Percentiles rank a stretch among this genome's conserved stretches.
These are phyloP conservation scores for Suillus decipiens DNA, from an alignment of 768 basidiomycete genomes.

Conservation along the genomic window DNA sequence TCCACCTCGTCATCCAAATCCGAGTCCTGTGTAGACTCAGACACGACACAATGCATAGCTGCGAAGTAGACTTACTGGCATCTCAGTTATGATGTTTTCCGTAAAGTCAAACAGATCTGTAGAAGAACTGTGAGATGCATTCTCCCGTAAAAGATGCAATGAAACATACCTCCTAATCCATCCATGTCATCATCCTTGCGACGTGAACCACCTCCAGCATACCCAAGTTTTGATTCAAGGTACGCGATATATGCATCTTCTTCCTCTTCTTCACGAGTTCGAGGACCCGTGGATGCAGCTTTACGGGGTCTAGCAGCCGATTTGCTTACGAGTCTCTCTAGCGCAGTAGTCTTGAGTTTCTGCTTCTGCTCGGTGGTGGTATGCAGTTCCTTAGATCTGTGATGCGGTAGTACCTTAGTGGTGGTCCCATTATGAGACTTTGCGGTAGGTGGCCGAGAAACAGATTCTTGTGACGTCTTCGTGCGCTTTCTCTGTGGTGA, in stretches of 20 bases:
- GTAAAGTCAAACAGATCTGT: constrained; percentile 60
- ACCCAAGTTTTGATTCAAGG: constrained; percentile 77
- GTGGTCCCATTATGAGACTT: no score
- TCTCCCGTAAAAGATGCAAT: not conserved
- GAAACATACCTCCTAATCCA: constrained; percentile 75
- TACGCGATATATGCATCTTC: constrained; percentile 88
- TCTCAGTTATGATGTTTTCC: constrained; percentile 20
- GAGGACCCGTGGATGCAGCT: constrained; percentile 19
- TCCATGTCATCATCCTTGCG: constrained; percentile 61
- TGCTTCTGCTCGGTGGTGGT: constrained; percentile 7
- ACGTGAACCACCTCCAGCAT: constrained; percentile 44
- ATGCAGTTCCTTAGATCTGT: not conserved
- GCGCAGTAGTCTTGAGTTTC: constrained; percentile 28
- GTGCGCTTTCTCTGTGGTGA: constrained; percentile 40
- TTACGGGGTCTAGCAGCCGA: constrained; percentile 14
- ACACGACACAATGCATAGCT: not conserved
- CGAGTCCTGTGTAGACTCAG: not conserved
- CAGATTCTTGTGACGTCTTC: constrained; percentile 41
- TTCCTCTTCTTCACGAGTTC: constrained; percentile 49
- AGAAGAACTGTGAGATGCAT: constrained; percentile 4
- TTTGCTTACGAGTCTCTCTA: constrained; percentile 36
- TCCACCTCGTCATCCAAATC: not conserved
- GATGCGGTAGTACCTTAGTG: not conserved
- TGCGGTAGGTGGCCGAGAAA: not conserved
- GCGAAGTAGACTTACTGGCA: not conserved